Base-by-base conservation (phyloP, 352 stramenopile species). In the Phytophthora uliginosa region DNA sequence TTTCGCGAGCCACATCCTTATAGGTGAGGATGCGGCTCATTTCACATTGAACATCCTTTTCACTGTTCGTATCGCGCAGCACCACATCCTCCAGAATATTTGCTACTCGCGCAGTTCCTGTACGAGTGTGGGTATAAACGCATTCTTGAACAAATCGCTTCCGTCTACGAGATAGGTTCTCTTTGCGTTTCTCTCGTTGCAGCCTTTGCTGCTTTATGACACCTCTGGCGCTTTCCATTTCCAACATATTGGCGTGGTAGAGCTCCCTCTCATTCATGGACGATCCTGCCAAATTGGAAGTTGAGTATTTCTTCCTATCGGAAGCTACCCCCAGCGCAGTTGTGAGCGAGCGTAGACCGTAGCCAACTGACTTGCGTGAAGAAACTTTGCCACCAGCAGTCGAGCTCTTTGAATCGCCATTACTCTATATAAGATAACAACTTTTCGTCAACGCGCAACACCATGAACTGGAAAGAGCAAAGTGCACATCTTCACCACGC, bases 101-200 rank as follows among this genome's bases (percentile, higher is more conserved):
- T n/a, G 61, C 64, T n/a, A 78, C 77, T 18, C 82, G 69, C 7
- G 63, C 67, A 3, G 52, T 63, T 28, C 50, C 64, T 20, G 83
- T 57, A 15, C 73, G 68, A 59, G 73, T 73, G 59, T 89, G 71
- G 15, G 76, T 59, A 45, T 73, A 72, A 18, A 77, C 70, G 47
- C 78, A 87, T 24, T 91, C 81, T 63, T 90, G 85, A 33, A 93
- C 50, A 52, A 94, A 93, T 17, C 83, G 80, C 63, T 91, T 90
- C 26, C 84, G 77, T 18, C 86, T 79, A 12, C 82, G 68, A 24
- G 78, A 76, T 20, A 89, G 74, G 31, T 73, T 73, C 22, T 86
- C 82, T n/a, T 79, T 86, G n/a, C 86, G 82, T 57, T 81, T 81
- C 45, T 83, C 81, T 50, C 85, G 82, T 20, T 83, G 73, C 31